Conservation (phyloP, 108 stramenopile genomes). For the Nannochloropsis gaditana region DNA sequence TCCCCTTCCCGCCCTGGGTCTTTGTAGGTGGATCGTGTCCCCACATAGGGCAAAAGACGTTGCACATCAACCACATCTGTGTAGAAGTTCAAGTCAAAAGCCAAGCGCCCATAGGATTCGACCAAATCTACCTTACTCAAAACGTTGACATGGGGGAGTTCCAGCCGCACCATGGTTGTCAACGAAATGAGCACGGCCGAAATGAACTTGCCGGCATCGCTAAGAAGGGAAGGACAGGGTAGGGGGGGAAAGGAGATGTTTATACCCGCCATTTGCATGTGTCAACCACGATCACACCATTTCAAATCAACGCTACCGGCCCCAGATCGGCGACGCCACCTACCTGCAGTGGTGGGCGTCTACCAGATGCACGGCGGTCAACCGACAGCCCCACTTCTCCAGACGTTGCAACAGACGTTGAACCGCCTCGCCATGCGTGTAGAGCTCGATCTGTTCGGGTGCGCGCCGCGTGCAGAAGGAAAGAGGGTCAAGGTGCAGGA, state of each 20-base stretch:
- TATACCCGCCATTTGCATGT: too few relatives aligned
- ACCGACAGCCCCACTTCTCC: conserved; percentile 66
- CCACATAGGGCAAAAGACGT: conserved; percentile 37
- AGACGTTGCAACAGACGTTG: conserved; percentile 64
- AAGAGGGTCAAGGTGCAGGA: background rate
- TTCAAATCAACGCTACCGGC: too few relatives aligned
- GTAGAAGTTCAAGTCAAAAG: conserved; percentile 57
- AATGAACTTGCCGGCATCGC: conserved; percentile 65
- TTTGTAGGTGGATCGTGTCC: conserved; percentile 20
- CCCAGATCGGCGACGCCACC: background rate
- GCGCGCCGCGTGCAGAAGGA: background rate
- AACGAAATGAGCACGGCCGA: conserved; percentile 81
- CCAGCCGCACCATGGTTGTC: conserved; percentile 83
- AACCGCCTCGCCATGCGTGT: conserved; percentile 73
- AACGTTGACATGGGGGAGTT: conserved; percentile 91
- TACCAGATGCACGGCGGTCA: conserved; percentile 85
- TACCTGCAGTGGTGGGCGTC: conserved; percentile 85
- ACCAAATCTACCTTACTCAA: conserved; percentile 87
- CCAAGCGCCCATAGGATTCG: conserved; percentile 48
- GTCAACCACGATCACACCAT: too few relatives aligned
- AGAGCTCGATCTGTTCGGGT: conserved; percentile 70
- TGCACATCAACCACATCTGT: conserved; percentile 50
- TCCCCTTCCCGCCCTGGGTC: background rate
- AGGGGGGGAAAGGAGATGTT: background rate
- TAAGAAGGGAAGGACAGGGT: background rate